phyloP scores from a whole-genome alignment of 495 filamentous ascomycete species.

The Venustampulla echinocandica region DNA sequence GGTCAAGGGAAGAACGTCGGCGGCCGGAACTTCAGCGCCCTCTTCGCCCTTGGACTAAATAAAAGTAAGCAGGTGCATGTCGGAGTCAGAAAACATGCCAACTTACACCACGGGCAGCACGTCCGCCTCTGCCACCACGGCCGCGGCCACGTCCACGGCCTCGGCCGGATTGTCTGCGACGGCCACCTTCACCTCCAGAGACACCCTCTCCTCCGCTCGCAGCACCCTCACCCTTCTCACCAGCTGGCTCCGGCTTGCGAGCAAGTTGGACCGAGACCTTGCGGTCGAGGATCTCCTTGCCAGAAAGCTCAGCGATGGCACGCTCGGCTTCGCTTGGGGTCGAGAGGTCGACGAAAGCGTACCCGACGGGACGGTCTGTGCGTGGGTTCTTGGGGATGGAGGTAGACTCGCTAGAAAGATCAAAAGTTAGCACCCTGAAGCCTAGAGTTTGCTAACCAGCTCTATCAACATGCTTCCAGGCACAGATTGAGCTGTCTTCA shows the following conservation, averaged over 20 bases:
- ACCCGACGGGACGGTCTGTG: conserved; percentile 94
- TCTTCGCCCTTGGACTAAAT: conserved; percentile 25
- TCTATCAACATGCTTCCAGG: neutral
- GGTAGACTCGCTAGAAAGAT: conserved; percentile 68
- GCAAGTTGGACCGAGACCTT: conserved; percentile 98
- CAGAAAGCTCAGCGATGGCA: conserved; percentile 88
- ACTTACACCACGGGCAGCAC: conserved; percentile 69
- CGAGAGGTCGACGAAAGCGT: conserved; percentile 96
- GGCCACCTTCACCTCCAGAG: conserved; percentile 61
- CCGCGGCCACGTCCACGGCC: conserved; percentile 62
- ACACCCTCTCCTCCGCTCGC: conserved; percentile 59
- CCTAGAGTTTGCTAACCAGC: neutral
- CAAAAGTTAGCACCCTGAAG: conserved; percentile 8
- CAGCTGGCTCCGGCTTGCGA: conserved; percentile 85
- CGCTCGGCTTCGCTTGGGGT: conserved; percentile 89
- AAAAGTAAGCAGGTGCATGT: no score
- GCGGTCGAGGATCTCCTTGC: conserved; percentile 91
- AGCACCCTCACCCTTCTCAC: conserved; percentile 63
- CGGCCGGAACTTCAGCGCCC: conserved; percentile 24
- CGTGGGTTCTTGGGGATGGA: conserved; percentile 99
- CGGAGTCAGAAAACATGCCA: neutral
- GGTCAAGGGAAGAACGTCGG: conserved; percentile 16
- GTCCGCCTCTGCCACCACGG: conserved; percentile 64
- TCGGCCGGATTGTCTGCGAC: conserved; percentile 70
- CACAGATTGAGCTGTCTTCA: neutral